phyloP scores from a whole-genome alignment of 1,284 basidiomycete genomes.

The Tilletia horrida region DNA sequence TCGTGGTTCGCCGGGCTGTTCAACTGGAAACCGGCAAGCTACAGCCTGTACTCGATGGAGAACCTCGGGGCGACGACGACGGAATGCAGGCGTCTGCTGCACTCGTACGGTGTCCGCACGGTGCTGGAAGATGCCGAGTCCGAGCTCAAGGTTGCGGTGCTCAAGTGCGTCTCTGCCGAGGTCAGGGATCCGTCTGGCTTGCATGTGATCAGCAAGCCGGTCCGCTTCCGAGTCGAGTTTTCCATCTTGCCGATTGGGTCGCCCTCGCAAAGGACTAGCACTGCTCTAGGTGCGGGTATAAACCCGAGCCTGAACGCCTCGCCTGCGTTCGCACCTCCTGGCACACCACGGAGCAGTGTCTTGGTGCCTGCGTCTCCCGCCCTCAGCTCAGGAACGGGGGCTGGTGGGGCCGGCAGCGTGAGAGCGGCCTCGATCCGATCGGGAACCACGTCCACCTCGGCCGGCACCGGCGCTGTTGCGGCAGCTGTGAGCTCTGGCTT shows the following conservation, averaged over 20 bases:
- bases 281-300: neutral
- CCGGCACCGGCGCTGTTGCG: neutral
- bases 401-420: conserved; percentile 2
- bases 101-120: conserved; percentile 66
- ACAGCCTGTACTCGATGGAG: conserved; percentile 56
- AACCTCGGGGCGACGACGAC: conserved; percentile 66
- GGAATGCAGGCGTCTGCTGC: conserved; percentile 67
- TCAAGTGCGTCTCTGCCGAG: conserved; percentile 43
- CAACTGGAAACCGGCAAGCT: conserved; percentile 72
- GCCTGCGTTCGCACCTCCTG: conserved; percentile 22
- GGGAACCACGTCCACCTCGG: conserved; percentile 10
- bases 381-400: conserved; percentile 3
- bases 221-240: conserved; percentile 52
- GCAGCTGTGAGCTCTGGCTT: conserved; percentile 26
- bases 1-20: conserved; percentile 87
- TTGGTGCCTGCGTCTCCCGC: conserved; percentile 7
- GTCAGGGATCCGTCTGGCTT: conserved; percentile 33
- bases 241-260: conserved; percentile 45
- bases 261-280: conserved; percentile 21
- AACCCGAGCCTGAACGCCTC: neutral
- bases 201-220: conserved; percentile 36
- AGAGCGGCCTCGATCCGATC: conserved; percentile 8
- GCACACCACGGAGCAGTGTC: conserved; percentile 9
- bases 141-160: conserved; percentile 28
- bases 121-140: conserved; percentile 62